Percentiles rank a stretch among this genome's conserved stretches.
Evolutionary conservation across 345 rosid species (phyloP).

Genomic region (Eucalyptus sideroxylon): DNA sequence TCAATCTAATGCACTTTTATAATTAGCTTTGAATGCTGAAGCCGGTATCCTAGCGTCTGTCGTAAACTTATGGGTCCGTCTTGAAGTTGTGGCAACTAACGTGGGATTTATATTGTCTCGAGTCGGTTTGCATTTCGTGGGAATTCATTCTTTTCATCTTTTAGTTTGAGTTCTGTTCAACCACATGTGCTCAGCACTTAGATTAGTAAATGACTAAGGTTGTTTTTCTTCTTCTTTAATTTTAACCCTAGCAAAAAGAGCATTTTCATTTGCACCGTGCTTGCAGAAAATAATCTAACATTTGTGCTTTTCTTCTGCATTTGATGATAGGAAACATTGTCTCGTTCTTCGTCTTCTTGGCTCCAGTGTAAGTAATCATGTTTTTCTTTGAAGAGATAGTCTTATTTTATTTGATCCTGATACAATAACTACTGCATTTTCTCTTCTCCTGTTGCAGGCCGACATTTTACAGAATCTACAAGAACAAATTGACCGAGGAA

Average conservation of each 20-base stretch:
- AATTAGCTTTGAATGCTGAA: too few species aligned
- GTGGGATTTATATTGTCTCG: too few species aligned
- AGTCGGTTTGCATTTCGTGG: too few species aligned
- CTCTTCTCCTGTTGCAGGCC: constrained; percentile 22
- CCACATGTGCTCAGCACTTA: not conserved
- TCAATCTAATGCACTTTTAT: too few species aligned
- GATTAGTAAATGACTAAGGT: not conserved
- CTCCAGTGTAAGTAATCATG: constrained; percentile 60
- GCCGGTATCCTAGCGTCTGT: too few species aligned
- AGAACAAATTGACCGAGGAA: constrained; percentile 59
- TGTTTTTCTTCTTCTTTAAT: not conserved
- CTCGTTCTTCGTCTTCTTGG: constrained; percentile 59
- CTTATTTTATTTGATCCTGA: not conserved
- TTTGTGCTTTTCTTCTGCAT: not conserved
- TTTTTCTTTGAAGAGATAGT: not conserved
- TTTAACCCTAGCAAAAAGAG: not conserved
- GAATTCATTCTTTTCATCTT: too few species aligned
- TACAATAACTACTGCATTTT: not conserved
- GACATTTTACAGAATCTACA: constrained; percentile 60
- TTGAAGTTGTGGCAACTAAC: too few species aligned
- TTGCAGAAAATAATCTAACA: not conserved
- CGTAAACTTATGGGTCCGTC: too few species aligned
- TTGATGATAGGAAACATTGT: constrained; percentile 53
- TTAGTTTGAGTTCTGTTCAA: too few species aligned
- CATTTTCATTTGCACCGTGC: not conserved